Base-by-base conservation (phyloP, 768 basidiomycete genomes). In the Galerina marginata region DNA sequence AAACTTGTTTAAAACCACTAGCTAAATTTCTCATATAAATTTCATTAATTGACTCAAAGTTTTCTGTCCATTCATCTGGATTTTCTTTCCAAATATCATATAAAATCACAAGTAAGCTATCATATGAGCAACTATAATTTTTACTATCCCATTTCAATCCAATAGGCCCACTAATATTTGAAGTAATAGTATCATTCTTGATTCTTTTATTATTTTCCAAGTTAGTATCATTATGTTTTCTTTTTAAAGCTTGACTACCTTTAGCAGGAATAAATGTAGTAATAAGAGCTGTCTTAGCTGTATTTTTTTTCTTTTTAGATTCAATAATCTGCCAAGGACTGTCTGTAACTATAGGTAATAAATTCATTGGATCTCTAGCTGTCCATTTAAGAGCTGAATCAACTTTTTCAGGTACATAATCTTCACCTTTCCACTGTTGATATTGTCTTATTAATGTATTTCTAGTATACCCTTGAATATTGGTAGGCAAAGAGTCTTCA, bases 121-220 rank as follows among this genome's bases (percentile, higher is more conserved):
- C 20, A 20, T 20, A 20, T 20, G 20, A 20, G 20, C 20, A 72
- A 43, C 70, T 70, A 50, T 59, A 66, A 57, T 70, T 57, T 26
- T 38, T 5, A 9, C n/a, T 33, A 49, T 70, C 61, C 69, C 70
- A 74, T 56, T 29, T 42, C 4, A 65, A 5, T 2, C 69, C 63
- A 6, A 43, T 23, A 51, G 6, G 54, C 4, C 38, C 15, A 2
- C 14, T 49, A 25, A 25, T 9, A 54, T 25, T 39, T 14, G 20
- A 20, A 20, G 20, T 20, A 20, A 20, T 20, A 20, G 20, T 20
- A 20, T 20, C 20, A 20, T 20, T 20, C 20, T 20, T 20, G 20
- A 20, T 20, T 20, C 20, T 20, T 20, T 20, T 20, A 20, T 20
- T 20, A 12, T 1, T 37, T 6, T 25, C 49, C n/a, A 40, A 14